phyloP scores from a whole-genome alignment of 345 rosid species.

The Geranium rotundifolium region DNA sequence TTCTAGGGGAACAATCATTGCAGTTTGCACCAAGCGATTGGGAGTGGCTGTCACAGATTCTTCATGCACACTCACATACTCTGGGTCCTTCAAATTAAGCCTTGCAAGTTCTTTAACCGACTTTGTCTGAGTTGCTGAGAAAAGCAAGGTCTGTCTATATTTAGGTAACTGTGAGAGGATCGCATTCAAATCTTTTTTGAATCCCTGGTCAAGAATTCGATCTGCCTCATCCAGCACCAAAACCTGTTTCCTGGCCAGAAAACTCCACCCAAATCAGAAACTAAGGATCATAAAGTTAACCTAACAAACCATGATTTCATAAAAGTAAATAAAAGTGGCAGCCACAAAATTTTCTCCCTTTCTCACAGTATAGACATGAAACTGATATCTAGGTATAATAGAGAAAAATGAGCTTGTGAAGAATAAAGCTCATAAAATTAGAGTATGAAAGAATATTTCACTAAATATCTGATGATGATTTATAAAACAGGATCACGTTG shows the following conservation, averaged over 20 bases:
- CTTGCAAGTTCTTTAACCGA: slow-evolving; percentile 93
- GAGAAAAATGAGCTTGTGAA: no score
- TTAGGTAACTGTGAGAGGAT: slow-evolving; percentile 79
- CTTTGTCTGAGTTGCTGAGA: slow-evolving; percentile 93
- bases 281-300: background rate
- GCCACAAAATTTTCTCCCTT: no score
- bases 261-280: slow-evolving; percentile 24
- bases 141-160: slow-evolving; percentile 77
- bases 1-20: slow-evolving; percentile 75
- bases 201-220: slow-evolving; percentile 85
- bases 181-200: slow-evolving; percentile 74
- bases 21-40: slow-evolving; percentile 61
- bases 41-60: slow-evolving; percentile 82
- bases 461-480: no score
- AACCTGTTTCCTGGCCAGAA: slow-evolving; percentile 5
- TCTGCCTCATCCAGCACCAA: slow-evolving; percentile 96
- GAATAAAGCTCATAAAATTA: no score
- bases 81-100: slow-evolving; percentile 92
- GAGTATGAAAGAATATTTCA: no score
- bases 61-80: slow-evolving; percentile 83
- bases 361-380: no score
- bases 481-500: no score
- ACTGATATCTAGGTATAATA: no score
- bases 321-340: no score
- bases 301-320: no score